Base-by-base conservation (phyloP, 1,284 basidiomycete genomes). In the Rhodotorula sp. region DNA sequence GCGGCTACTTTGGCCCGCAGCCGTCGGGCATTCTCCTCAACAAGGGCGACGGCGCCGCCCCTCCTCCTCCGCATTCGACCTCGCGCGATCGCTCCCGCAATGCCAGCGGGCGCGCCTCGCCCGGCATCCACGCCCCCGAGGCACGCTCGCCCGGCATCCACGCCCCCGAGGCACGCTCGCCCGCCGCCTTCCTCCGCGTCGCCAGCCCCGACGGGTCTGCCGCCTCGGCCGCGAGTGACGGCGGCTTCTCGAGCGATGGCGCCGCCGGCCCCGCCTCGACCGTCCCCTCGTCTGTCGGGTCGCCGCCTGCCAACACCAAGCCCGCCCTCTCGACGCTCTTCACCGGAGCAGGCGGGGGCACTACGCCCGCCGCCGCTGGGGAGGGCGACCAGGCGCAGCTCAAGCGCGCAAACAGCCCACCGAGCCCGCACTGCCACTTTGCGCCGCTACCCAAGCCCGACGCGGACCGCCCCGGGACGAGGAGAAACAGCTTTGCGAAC, bases 391-490 rank as follows among this genome's bases (percentile, higher is more conserved):
- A 54, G 13, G 27, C 22, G n/a, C 51, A 50, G 29, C 50, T 51
- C 25, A 51, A 37, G 29, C 51, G 64, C 29, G 57, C 62, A 6
- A 32, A 46, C 37, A 64, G 64, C 39, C 71, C 71, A 29, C 64
- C 74, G 27, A 66, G 61, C 51, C 72, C 70, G 34, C 74, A 76
- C 51, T 76, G 74, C 61, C 71, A 76, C 56, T 76, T 76, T 64
- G 74, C 74, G 17, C 74, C 74, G n/a, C 53, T 76, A 9, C 74
- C 74, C 34, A 73, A 71, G 37, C 64, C 71, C 48, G 74, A 71
- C 22, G 48, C 44, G 32, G 69, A 72, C 22, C 69, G 70, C 1
- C 72, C 74, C 1, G 63, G 64, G 25, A 66, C 72, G 62, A 62
- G 74, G 55, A 22, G 74, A 37, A 76, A 69, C 66, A 57, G 54